Conservation (phyloP, 768 basidiomycete genomes). For the Pholiota molesta region DNA sequence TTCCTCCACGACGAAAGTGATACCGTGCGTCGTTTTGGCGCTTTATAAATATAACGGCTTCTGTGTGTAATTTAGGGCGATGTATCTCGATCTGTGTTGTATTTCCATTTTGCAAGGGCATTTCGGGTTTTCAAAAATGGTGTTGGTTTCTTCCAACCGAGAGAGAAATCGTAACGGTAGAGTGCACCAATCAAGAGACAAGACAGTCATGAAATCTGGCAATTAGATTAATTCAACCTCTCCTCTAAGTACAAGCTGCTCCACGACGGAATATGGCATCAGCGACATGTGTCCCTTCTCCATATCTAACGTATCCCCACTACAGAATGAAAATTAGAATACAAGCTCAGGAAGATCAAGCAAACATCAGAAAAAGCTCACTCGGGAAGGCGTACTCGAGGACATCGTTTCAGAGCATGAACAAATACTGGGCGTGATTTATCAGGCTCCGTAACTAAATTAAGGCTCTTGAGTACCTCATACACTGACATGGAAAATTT, state of each 20-base stretch:
- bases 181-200: not conserved
- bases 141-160: not conserved
- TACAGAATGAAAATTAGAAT: constrained; percentile 13
- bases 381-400: constrained; percentile 70
- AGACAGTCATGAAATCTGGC: constrained; percentile 19
- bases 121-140: not conserved
- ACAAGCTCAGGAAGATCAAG: not conserved
- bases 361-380: constrained; percentile 34
- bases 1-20: constrained; percentile 36
- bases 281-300: constrained; percentile 82
- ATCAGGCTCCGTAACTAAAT: constrained; percentile 77
- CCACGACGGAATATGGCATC: constrained; percentile 74
- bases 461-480: not conserved
- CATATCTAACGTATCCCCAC: constrained; percentile 76
- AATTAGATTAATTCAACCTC: constrained; percentile 80
- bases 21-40: not conserved
- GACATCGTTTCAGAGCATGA: constrained; percentile 73
- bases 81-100: constrained; percentile 1
- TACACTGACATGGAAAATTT: constrained; percentile 9
- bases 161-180: too few relatives aligned
- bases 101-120: not conserved
- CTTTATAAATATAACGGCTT: constrained; percentile 2
- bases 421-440: constrained; percentile 79
- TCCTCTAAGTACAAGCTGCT: constrained; percentile 71
- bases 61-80: constrained; percentile 19